Evolutionary conservation across 148 eudicot genomes (phyloP), one percentile per base, ranked within the genome.

Genomic region (Chenopodium suecicum): DNA sequence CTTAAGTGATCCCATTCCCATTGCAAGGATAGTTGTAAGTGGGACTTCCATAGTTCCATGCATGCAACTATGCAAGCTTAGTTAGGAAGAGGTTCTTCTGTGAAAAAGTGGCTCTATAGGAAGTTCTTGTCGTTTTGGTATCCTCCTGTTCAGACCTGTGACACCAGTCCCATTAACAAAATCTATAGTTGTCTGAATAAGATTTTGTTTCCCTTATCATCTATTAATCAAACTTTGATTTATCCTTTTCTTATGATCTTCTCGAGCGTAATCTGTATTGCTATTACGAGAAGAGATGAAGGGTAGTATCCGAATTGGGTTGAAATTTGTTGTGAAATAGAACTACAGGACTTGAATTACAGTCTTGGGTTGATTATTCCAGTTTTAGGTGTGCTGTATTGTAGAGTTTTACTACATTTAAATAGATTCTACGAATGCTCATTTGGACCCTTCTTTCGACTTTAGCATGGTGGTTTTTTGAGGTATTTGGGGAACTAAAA

Each of bases 41-140:
- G 31, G 56, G 19, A 52, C 71, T 78, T 41, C 79, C 70, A 63
- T 77, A 32, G 58, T 78, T 63, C 79, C 70, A 63, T 77, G 70
- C 52, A 62, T 60, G 70, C 12, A 65, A 48, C 17, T 66, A 63
- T n/a, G 44, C 44, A 41, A 41, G 44, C 44, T 41, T 41, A 56
- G 27, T 34, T 22, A 32, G 70, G 70, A 62, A 77, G 58, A 64
- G 58, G 41, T 65, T 46, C 44, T 22, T 47, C 29, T 63, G 12
- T 77, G 79, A 25, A 37, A 37, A 77, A 19, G 68, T 60, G 50
- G 68, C 31, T 37, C 3, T 8, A 9, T 60, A 60, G 79, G 79
- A 11, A 60, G 79, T 76, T 75, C 44, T 25, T 76, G 50, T 76
- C 20, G 27, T 0, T 27, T 76, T 29, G 0, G 11, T 62, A 62